Percentiles rank a stretch among this genome's conserved stretches.
Evolutionary conservation across 73 alveolate genomes (phyloP).

Genomic region (Stentor coeruleus): DNA sequence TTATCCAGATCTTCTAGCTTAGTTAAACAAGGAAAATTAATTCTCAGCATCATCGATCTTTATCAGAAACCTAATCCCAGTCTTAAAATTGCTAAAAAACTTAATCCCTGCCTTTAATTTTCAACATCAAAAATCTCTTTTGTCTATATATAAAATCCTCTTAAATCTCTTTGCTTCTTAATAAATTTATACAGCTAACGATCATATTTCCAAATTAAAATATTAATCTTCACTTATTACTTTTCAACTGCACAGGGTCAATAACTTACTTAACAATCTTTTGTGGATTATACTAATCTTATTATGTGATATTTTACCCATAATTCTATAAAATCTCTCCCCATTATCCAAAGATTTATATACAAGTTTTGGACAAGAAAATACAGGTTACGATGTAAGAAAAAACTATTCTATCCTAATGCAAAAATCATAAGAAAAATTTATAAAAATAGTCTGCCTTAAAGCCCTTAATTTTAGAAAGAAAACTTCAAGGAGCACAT

Average conservation of each 20-base stretch:
- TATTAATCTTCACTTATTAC: too few species aligned
- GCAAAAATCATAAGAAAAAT: background rate
- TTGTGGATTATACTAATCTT: background rate
- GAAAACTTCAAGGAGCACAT: background rate
- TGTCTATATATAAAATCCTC: background rate
- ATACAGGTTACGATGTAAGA: background rate
- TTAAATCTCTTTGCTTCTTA: background rate
- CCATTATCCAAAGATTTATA: background rate
- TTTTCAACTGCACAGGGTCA: background rate
- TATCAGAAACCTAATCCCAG: too few species aligned
- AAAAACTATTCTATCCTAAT: background rate
- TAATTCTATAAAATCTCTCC: background rate
- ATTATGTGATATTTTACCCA: background rate
- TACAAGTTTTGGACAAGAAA: background rate
- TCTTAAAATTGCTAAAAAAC: too few species aligned
- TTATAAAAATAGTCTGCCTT: background rate
- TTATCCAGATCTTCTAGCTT: too few species aligned
- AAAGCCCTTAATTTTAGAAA: background rate
- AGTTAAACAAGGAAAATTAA: too few species aligned
- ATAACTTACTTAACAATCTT: background rate
- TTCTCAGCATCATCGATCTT: too few species aligned
- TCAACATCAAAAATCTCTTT: background rate
- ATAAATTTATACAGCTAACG: background rate
- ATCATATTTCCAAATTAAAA: background rate
- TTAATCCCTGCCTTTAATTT: too few species aligned